These are phyloP conservation scores for Piper longum DNA, from an alignment of 164 flowering plant species.

Conservation along the genomic window DNA sequence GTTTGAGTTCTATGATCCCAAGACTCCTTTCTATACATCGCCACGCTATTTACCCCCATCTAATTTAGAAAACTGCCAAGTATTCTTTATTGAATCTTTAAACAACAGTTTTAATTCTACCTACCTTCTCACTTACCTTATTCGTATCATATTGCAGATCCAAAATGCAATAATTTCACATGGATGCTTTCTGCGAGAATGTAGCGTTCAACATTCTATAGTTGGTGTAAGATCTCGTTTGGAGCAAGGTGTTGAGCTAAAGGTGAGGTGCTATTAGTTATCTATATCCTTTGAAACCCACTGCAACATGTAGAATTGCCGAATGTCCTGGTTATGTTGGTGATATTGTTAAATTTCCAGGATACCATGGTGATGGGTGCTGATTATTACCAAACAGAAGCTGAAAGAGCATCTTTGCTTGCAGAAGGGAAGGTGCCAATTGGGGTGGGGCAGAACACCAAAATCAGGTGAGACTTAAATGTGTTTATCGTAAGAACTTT, in stretches of 20 bases:
- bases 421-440: slow-evolving; percentile 86
- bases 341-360: slow-evolving; percentile 20
- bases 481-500: background rate
- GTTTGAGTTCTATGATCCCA: slow-evolving; percentile 75
- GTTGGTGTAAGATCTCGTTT: slow-evolving; percentile 88
- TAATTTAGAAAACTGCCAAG: slow-evolving; percentile 84
- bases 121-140: background rate
- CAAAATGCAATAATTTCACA: slow-evolving; percentile 79
- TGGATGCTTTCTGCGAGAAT: slow-evolving; percentile 89
- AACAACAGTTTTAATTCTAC: background rate
- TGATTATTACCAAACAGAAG: slow-evolving; percentile 88
- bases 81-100: slow-evolving; percentile 15
- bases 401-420: slow-evolving; percentile 79
- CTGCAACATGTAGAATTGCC: background rate
- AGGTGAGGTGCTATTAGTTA: slow-evolving; percentile 24
- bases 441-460: slow-evolving; percentile 81
- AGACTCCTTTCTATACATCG: slow-evolving; percentile 89
- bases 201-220: slow-evolving; percentile 62
- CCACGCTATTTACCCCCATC: slow-evolving; percentile 88
- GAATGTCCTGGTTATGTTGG: background rate
- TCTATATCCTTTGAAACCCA: background rate
- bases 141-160: slow-evolving; percentile 34
- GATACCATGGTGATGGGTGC: slow-evolving; percentile 99
- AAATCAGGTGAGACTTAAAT: slow-evolving; percentile 43
- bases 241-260: slow-evolving; percentile 66